Evolutionary conservation across 192 early-diverging fungal species (phyloP).

Genomic region (Coemansia sp.): DNA sequence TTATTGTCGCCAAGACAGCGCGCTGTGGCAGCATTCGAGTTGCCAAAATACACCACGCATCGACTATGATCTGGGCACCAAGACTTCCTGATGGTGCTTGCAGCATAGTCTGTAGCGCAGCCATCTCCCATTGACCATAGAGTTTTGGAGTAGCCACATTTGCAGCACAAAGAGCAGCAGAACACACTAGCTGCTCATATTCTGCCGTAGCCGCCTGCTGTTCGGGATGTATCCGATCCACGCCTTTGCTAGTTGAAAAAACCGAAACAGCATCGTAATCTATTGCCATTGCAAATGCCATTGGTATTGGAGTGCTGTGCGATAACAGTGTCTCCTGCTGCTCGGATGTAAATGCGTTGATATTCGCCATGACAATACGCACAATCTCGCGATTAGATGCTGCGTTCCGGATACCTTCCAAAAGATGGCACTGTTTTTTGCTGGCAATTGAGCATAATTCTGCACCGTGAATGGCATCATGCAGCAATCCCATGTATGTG

Average conservation of each 20-base stretch:
- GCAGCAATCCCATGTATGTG: slow-evolving; percentile 16
- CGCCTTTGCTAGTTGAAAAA: slow-evolving; percentile 8
- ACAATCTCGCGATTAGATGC: slow-evolving; percentile 29
- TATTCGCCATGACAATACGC: slow-evolving; percentile 10
- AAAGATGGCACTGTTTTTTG: slow-evolving; percentile 6
- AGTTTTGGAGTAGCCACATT: slow-evolving; percentile 11
- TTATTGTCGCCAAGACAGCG: slow-evolving; percentile 5
- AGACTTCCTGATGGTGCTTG: slow-evolving; percentile 10
- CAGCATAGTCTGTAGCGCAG: slow-evolving; percentile 9
- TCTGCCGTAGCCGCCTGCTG: neutral
- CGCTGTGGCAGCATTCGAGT: slow-evolving; percentile 5
- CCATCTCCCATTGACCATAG: slow-evolving; percentile 24
- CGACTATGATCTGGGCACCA: slow-evolving; percentile 15
- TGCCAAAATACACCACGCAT: slow-evolving; percentile 30
- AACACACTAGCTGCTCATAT: slow-evolving; percentile 20
- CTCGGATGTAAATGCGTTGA: slow-evolving; percentile 20
- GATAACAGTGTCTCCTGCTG: slow-evolving; percentile 25
- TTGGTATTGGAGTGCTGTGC: slow-evolving; percentile 7
- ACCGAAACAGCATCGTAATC: slow-evolving; percentile 27
- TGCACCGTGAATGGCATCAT: neutral
- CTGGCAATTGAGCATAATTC: too few relatives aligned
- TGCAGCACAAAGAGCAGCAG: slow-evolving; percentile 15
- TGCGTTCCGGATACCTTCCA: slow-evolving; percentile 14
- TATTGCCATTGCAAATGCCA: slow-evolving; percentile 22
- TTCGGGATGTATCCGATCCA: neutral